These are phyloP conservation scores for Vanilla planifolia DNA, from an alignment of 106 monocot species.

Conservation along the genomic window DNA sequence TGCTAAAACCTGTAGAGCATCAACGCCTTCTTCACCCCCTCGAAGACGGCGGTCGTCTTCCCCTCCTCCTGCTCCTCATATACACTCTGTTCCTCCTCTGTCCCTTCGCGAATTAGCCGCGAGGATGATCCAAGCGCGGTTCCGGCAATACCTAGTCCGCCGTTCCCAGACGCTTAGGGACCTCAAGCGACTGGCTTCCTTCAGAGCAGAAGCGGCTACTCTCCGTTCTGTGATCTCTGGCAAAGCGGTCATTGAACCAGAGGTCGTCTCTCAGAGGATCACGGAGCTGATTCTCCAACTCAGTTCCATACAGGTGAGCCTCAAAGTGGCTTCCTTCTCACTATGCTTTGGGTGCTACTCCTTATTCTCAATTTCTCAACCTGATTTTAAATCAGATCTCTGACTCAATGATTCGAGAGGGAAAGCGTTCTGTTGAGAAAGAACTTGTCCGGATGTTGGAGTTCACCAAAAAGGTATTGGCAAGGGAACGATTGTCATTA, in stretches of 20 bases:
- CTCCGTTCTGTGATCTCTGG: conserved; percentile 36
- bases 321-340: background rate
- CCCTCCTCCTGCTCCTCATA: background rate
- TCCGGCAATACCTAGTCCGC: conserved; percentile 61
- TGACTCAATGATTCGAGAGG: conserved; percentile 70
- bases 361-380: no score
- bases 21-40: background rate
- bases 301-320: conserved; percentile 58
- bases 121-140: conserved; percentile 55
- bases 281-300: conserved; percentile 59
- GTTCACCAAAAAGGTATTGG: conserved; percentile 41
- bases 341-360: no score
- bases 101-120: conserved; percentile 65
- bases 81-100: no score
- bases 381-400: conserved; percentile 46
- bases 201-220: conserved; percentile 49
- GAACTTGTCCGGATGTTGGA: conserved; percentile 49
- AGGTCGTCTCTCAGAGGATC: conserved; percentile 24
- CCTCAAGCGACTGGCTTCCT: conserved; percentile 55
- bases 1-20: background rate
- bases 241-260: conserved; percentile 11
- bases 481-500: conserved; percentile 13
- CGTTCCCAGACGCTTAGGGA: conserved; percentile 66
- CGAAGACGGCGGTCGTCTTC: background rate
- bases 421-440: conserved; percentile 47